phyloP scores from a whole-genome alignment of 495 filamentous ascomycete species.

The Lophiostoma macrostomum region DNA sequence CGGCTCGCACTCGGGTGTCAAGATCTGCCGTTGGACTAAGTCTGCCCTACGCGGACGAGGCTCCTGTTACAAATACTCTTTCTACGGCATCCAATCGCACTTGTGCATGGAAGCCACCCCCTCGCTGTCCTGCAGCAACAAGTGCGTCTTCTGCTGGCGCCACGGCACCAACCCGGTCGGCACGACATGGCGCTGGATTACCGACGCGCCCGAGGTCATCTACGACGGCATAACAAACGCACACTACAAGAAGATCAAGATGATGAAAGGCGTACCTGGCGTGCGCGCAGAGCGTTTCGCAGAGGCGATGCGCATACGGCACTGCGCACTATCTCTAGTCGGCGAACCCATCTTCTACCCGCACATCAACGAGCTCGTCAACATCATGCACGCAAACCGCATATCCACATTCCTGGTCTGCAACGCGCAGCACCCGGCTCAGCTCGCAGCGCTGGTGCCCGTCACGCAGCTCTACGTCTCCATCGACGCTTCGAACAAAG shows the following conservation, averaged over 20 bases:
- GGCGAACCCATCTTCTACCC: constrained; percentile 98
- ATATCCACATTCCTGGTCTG: constrained; percentile 95
- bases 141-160: constrained; percentile 98
- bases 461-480: constrained; percentile 95
- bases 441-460: constrained; percentile 72
- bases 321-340: constrained; percentile 87
- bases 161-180: constrained; percentile 96
- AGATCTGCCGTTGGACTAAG: constrained; percentile 98
- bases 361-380: constrained; percentile 86
- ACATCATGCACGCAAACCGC: constrained; percentile 74
- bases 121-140: constrained; percentile 92
- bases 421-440: constrained; percentile 96
- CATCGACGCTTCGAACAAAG: constrained; percentile 90
- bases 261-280: constrained; percentile 89
- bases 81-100: constrained; percentile 94
- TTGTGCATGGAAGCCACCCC: constrained; percentile 98
- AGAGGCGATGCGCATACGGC: constrained; percentile 87
- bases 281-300: constrained; percentile 87
- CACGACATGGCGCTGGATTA: constrained; percentile 93
- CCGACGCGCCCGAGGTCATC: constrained; percentile 84
- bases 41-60: constrained; percentile 92
- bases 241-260: constrained; percentile 96
- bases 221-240: constrained; percentile 85
- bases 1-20: constrained; percentile 92
- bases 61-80: constrained; percentile 94